Evolutionary conservation across 2,329 filamentous ascomycete species (phyloP), one percentile per base, ranked within the genome.

Genomic region (Alternaria panax): DNA sequence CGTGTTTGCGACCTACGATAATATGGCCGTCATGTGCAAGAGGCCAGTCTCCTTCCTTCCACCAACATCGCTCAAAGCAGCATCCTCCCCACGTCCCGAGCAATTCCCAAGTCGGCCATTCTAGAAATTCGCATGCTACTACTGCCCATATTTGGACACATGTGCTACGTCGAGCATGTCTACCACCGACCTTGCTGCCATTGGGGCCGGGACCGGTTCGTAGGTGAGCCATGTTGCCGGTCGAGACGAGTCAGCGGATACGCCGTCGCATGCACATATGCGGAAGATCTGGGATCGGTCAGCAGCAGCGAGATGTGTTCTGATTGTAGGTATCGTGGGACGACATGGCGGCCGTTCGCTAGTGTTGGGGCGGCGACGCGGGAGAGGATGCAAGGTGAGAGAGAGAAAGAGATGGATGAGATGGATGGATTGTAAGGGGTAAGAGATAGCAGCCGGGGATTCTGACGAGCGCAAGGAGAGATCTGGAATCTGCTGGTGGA

Each of bases 101-200:
- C 30, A 4, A 20, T 14, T 3, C 7, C 32, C 16, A n/a, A n/a
- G 1, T 7, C 7, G 16, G 25, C 14, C 45, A 24, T 20, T 14
- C 45, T 24, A 22, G 4, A 34, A 30, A 5, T 14, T 2, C 14
- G 22, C 11, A 54, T 32, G 14, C 30, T 1, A 16, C 30, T 34
- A n/a, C n/a, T 14, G 11, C 14, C 11, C 11, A 43, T 6, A 20
- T 14, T 14, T n/a, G 34, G 16, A 54, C 60, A 18, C n/a, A 77
- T 77, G 75, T 78, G 75, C 59, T 63, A 71, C 40, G 68, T 69
- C 4, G 68, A 75, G 57, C 60, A 75, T 56, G 68, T 75, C 28
- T 77, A 70, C 42, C 73, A 76, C 50, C 60, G 25, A 42, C 52
- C 64, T 12, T 77, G 75, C 52, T 58, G 63, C 11, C 73, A 76